Base-by-base conservation (phyloP, 768 basidiomycete genomes). In the Suillus spraguei region DNA sequence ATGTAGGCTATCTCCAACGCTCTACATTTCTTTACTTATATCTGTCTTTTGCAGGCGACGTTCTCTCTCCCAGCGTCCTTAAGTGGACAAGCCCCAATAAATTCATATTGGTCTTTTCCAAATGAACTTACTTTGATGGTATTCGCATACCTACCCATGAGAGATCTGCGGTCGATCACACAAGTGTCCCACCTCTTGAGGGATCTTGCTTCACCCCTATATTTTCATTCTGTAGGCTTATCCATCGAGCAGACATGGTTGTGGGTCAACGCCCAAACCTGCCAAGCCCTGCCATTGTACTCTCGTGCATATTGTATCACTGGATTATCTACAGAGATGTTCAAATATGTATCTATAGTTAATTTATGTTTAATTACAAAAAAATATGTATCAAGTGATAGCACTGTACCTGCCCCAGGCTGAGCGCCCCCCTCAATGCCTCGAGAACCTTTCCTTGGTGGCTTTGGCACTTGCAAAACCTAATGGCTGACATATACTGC, bases 251-350 rank as follows among this genome's bases (percentile, higher is more conserved):
- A 44, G 20, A 44, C 6, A 44, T 63, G 54, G 62, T 17, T 47
- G 17, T 16, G 17, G 7, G 42, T 63, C 35, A 32, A 58, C 13
- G 44, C 47, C 17, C 35, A 55, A 35, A 56, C 38, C n/a, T 63
- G 55, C 42, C 16, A 28, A 33, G 42, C 62, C 13, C 44, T 63
- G 3, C 32, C 47, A 35, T n/a, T 63, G n/a, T 63, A 58, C 55
- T 39, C 39, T 39, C 13, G 14, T 28, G 28, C 28, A 28, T 28
- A 28, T 28, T 4, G 4, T 28, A 28, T 28, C 4, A 4, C 28
- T 28, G 28, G 28, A 28, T 28, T 28, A 28, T 28, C 28, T 28
- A 28, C 28, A 28, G 28, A 28, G 28, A 28, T 28, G 28, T 28
- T 28, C 28, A 28, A 28, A 28, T 28, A 28, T 28, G 28, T 28